Base-by-base conservation (phyloP, 2,329 filamentous ascomycete species). In the Thermoascus crustaceus region DNA sequence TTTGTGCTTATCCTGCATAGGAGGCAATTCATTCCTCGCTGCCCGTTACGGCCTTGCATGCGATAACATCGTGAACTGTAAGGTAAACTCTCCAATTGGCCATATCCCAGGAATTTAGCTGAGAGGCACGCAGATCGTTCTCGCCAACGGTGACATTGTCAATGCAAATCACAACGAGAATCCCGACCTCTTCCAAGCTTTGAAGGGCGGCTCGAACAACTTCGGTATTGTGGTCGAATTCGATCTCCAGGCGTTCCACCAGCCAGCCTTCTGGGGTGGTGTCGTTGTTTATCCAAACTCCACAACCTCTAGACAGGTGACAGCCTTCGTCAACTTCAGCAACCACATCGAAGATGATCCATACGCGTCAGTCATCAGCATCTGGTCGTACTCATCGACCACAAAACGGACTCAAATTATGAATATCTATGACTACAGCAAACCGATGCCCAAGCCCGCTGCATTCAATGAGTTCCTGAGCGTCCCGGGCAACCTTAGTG, bases 151-250 rank as follows among this genome's bases (percentile, higher is more conserved):
- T 5, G 50, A 55, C 4, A 61, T 75, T 27, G 54, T 72, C 24
- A 66, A 62, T 3, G 72, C 67, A 2, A 69, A 62, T 10, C 45
- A 49, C 4, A 48, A 47, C 0, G 48, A 56, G 6, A 55, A 76
- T 40, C 39, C 61, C 0, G 72, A 76, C 37, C 58, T 79, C 5
- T 76, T 61, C 52, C 61, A 59, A 42, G 72, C 68, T 0, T 61
- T 78, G 3, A 68, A 69, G 37, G 75, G 74, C 7, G 74, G 75
- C 10, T 67, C 68, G n/a, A 73, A 67, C 52, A 76, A 73, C 48
- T 75, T 70, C 41, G 73, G 72, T 29, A 44, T 56, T n/a, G 49
- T 54, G 19, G 54, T 50, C 10, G 42, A 42, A 8, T 49, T 48
- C 19, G 48, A 55, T 21, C n/a, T 53, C 10, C 38, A 36, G 6